Conservation (phyloP, 352 stramenopile species). For the Pythium myriotylum region DNA sequence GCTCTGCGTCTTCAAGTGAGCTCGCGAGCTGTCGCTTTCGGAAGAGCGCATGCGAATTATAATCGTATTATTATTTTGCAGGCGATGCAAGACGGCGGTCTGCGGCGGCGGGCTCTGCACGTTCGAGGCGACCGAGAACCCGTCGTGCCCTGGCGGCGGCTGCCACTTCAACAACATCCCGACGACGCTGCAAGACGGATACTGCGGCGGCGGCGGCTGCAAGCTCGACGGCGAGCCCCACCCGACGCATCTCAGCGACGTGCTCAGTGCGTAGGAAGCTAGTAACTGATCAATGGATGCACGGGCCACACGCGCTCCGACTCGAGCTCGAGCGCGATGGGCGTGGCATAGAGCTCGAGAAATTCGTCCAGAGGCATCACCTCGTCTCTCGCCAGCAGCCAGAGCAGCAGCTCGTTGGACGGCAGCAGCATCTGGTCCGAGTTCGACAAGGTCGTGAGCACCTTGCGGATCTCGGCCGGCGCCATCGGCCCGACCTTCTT, state of each 20-base stretch:
- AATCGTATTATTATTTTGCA: conserved; percentile 22
- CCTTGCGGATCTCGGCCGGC: conserved; percentile 58
- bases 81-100: conserved; percentile 47
- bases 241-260: conserved; percentile 38
- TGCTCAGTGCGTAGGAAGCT: conserved; percentile 47
- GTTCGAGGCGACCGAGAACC: conserved; percentile 44
- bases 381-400: conserved; percentile 56
- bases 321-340: conserved; percentile 56
- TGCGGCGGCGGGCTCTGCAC: conserved; percentile 58
- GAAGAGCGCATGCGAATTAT: too few species aligned
- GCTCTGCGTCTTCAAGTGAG: conserved; percentile 58
- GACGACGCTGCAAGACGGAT: conserved; percentile 48
- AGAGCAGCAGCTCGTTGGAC: conserved; percentile 54
- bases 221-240: conserved; percentile 48
- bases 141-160: conserved; percentile 48
- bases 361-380: conserved; percentile 71
- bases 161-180: conserved; percentile 56
- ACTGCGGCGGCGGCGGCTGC: conserved; percentile 58
- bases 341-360: conserved; percentile 41
- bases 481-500: conserved; percentile 59
- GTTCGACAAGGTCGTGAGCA: conserved; percentile 56
- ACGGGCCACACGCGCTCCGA: conserved; percentile 78
- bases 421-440: conserved; percentile 68
- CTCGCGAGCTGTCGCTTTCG: too few species aligned
- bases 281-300: conserved; percentile 72